These are phyloP conservation scores for Pugionium dolabratum DNA, from an alignment of 345 rosid genomes.

Conservation along the genomic window DNA sequence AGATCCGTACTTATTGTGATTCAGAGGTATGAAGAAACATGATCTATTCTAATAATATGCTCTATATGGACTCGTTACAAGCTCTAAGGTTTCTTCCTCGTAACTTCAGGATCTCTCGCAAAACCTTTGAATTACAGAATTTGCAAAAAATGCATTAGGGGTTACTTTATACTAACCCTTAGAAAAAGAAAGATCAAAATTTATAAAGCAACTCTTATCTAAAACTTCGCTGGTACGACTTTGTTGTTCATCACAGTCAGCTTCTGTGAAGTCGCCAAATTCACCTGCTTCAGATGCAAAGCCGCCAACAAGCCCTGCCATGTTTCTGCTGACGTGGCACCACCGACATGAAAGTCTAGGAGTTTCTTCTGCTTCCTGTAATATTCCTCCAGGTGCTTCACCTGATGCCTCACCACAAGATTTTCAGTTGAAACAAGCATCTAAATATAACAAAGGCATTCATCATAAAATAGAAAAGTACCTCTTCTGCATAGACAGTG, in stretches of 20 bases:
- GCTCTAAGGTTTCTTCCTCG: constrained; percentile 25
- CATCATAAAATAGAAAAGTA: constrained; percentile 20
- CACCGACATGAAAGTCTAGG: constrained; percentile 63
- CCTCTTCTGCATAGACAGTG: constrained; percentile 59
- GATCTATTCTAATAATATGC: not conserved
- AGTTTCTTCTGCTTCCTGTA: constrained; percentile 78
- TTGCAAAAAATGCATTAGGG: constrained; percentile 10
- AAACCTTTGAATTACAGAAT: constrained; percentile 33
- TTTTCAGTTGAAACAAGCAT: not conserved
- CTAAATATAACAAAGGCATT: not conserved
- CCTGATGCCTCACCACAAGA: constrained; percentile 45
- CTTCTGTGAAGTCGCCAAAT: constrained; percentile 57
- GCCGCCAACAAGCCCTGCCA: constrained; percentile 90
- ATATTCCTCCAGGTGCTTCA: constrained; percentile 78
- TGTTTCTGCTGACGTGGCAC: constrained; percentile 64
- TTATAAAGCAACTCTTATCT: constrained; percentile 35
- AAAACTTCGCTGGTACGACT: not conserved
- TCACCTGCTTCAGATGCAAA: constrained; percentile 61
- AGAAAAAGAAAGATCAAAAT: constrained; percentile 37
- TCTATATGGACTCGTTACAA: constrained; percentile 28
- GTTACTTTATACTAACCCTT: constrained; percentile 14
- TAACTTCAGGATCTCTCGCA: constrained; percentile 15
- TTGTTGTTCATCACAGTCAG: constrained; percentile 44
- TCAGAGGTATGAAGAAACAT: not conserved
- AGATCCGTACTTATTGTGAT: not conserved